Evolutionary conservation across 1,284 basidiomycete species (phyloP).

Genomic region (Mycena citricolor): DNA sequence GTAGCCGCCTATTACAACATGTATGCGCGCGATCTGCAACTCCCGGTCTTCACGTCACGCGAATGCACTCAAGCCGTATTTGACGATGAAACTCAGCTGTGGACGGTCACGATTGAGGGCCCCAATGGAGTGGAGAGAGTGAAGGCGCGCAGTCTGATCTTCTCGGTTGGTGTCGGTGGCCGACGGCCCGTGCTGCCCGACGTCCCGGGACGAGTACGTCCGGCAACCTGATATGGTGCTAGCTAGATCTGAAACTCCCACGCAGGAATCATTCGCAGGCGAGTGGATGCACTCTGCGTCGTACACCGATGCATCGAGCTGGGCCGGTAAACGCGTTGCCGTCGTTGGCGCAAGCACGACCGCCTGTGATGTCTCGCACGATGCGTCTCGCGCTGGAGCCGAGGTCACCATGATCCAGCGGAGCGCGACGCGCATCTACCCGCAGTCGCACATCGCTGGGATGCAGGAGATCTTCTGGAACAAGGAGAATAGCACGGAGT

Average conservation of each 20-base stretch:
- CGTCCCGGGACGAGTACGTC: conserved; percentile 16
- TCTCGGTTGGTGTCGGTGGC: conserved; percentile 18
- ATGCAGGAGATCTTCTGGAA: conserved; percentile 13
- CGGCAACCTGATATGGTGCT: no score
- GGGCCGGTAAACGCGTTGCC: conserved; percentile 19
- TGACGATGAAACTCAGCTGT: conserved; percentile 10
- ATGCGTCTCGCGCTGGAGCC: conserved; percentile 11
- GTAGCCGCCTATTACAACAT: conserved; percentile 18
- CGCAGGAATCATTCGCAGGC: conserved; percentile 18
- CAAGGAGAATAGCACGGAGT: conserved; percentile 11
- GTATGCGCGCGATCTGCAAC: conserved; percentile 14
- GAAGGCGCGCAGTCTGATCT: conserved; percentile 10
- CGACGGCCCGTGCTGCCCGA: conserved; percentile 13
- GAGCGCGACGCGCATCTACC: not conserved
- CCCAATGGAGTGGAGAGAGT: conserved; percentile 5
- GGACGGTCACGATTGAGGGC: conserved; percentile 14
- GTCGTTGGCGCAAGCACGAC: conserved; percentile 19
- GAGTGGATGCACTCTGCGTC: conserved; percentile 14
- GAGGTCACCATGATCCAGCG: conserved; percentile 19
- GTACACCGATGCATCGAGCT: conserved; percentile 14
- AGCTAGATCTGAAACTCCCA: no score
- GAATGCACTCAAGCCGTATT: conserved; percentile 12
- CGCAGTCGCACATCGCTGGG: not conserved
- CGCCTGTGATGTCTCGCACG: conserved; percentile 20
- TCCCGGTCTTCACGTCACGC: conserved; percentile 14